These are phyloP conservation scores for Penicillium nordicum DNA, from an alignment of 2,329 filamentous ascomycete species.

Conservation along the genomic window DNA sequence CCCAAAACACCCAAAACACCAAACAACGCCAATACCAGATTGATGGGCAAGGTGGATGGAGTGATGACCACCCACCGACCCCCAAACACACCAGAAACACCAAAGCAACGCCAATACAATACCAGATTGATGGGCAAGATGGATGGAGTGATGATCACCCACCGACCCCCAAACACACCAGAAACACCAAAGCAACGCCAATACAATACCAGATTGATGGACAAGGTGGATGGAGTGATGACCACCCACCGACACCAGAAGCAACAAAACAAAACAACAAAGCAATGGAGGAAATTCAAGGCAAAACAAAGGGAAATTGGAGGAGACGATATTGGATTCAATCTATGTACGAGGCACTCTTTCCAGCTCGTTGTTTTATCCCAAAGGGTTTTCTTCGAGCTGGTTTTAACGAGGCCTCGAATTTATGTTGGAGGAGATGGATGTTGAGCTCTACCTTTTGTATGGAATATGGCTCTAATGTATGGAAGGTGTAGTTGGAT, in stretches of 20 bases:
- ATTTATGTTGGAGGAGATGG: not conserved
- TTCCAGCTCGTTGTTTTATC: constrained; percentile 8
- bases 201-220: too few relatives aligned
- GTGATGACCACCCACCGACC: too few relatives aligned
- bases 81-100: too few relatives aligned
- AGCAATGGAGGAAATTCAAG: not conserved
- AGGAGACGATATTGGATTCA: not conserved
- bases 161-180: not conserved
- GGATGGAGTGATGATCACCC: not conserved
- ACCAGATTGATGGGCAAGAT: not conserved
- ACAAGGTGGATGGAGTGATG: not conserved
- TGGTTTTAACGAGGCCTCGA: constrained; percentile 11
- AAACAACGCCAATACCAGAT: not conserved
- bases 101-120: not conserved
- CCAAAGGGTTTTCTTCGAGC: not conserved
- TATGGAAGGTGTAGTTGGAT: not conserved
- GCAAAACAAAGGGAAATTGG: not conserved
- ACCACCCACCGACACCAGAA: not conserved
- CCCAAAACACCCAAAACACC: too few relatives aligned
- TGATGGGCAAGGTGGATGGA: not conserved
- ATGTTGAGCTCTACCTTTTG: not conserved
- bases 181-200: too few relatives aligned
- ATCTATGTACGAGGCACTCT: constrained; percentile 6
- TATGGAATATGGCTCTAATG: not conserved
- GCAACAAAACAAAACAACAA: not conserved